Conservation (phyloP, 1,284 basidiomycete genomes). For the Cutaneotrichosporon sp. region DNA sequence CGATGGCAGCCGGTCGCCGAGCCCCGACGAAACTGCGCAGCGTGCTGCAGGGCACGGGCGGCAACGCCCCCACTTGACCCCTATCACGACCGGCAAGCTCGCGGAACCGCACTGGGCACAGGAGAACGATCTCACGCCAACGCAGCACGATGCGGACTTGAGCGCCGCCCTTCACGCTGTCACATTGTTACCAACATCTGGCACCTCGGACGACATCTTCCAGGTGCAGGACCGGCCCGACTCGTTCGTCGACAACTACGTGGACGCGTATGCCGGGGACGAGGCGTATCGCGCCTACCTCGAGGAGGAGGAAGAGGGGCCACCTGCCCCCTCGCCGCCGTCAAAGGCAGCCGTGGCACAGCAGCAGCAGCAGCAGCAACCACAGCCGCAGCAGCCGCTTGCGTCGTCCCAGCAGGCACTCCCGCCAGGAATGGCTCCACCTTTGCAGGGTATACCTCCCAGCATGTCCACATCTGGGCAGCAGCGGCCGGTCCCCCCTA, state of each 20-base stretch:
- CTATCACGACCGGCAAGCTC: constrained; percentile 21
- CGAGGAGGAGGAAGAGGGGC: not conserved
- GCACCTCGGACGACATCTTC: constrained; percentile 16
- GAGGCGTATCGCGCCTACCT: not conserved
- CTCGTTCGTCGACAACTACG: constrained; percentile 4
- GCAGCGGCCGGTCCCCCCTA: constrained; percentile 22
- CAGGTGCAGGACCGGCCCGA: not conserved
- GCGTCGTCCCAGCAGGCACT: constrained; percentile 24
- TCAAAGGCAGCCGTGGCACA: not conserved
- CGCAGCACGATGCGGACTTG: constrained; percentile 39
- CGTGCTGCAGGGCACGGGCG: not conserved
- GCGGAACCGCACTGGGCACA: constrained; percentile 35
- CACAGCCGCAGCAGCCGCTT: not conserved
- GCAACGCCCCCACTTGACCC: constrained; percentile 29
- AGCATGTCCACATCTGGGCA: constrained; percentile 24
- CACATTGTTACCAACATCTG: not conserved
- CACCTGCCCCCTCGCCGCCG: not conserved
- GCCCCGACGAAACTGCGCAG: constrained; percentile 31
- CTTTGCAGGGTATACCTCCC: constrained; percentile 23
- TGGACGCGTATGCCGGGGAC: constrained; percentile 1
- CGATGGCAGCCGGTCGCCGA: constrained; percentile 41
- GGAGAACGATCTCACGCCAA: constrained; percentile 43
- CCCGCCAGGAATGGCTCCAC: constrained; percentile 41
- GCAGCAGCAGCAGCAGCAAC: not conserved
- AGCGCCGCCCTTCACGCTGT: constrained; percentile 24